phyloP scores from a whole-genome alignment of 768 basidiomycete species.

The Tubosaeta sp. region DNA sequence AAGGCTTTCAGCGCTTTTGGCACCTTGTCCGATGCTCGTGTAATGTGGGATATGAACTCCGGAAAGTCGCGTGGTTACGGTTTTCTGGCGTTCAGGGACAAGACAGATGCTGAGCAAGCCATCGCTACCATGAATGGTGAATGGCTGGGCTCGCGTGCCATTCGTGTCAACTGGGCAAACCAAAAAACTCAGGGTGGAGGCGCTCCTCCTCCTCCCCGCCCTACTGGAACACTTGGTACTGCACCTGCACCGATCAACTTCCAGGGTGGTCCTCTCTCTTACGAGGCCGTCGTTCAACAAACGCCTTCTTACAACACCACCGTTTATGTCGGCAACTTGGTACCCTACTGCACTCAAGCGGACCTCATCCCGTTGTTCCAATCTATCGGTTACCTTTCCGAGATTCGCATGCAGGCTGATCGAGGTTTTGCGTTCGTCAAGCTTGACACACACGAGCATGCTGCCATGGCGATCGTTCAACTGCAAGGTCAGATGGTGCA shows the following conservation, averaged over 20 bases:
- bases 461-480: conserved; percentile 96
- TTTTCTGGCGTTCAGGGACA: conserved; percentile 97
- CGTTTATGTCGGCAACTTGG: conserved; percentile 98
- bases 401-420: conserved; percentile 99
- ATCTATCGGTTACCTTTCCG: conserved; percentile 96
- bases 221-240: conserved; percentile 46
- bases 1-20: conserved; percentile 99
- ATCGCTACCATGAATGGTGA: conserved; percentile 99
- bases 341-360: conserved; percentile 94
- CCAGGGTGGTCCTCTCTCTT: conserved; percentile 83
- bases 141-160: conserved; percentile 97
- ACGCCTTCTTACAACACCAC: conserved; percentile 93
- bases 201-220: conserved; percentile 35
- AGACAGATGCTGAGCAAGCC: conserved; percentile 98
- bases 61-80: conserved; percentile 98
- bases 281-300: conserved; percentile 90
- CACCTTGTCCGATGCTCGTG: conserved; percentile 92
- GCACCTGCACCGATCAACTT: conserved; percentile 91
- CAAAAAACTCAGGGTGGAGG: conserved; percentile 86
- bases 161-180: conserved; percentile 99
- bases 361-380: conserved; percentile 98
- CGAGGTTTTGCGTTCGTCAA: conserved; percentile 99
- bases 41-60: conserved; percentile 99
- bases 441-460: conserved; percentile 97
- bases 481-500: conserved; percentile 97